phyloP scores from a whole-genome alignment of 2,329 filamentous ascomycete species.

The Fusarium redolens region DNA sequence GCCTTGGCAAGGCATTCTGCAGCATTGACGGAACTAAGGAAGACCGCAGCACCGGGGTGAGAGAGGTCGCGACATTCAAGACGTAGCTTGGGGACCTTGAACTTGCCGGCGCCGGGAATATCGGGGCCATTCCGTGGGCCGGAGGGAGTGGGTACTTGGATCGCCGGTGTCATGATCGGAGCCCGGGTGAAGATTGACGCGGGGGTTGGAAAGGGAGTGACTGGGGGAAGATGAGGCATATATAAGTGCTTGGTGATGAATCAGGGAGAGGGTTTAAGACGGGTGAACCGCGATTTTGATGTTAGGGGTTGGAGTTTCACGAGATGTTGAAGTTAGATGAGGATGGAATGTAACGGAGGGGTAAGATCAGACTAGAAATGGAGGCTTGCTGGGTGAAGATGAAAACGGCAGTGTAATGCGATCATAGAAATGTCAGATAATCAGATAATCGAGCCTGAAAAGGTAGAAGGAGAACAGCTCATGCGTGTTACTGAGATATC shows the following conservation, averaged over 20 bases:
- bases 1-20: conserved; percentile 70
- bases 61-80: conserved; percentile 69
- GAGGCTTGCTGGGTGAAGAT: conserved; percentile 12
- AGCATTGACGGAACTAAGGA: conserved; percentile 75
- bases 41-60: conserved; percentile 71
- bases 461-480: too few relatives aligned
- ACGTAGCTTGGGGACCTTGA: conserved; percentile 66
- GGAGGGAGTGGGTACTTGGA: conserved; percentile 34
- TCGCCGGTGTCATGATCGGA: conserved; percentile 46
- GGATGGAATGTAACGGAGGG: conserved; percentile 35
- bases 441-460: neutral
- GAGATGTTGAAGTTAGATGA: neutral
- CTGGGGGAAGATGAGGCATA: conserved; percentile 42
- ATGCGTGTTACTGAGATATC: neutral
- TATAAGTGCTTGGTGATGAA: conserved; percentile 12
- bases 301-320: neutral
- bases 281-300: neutral
- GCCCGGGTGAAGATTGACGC: conserved; percentile 36
- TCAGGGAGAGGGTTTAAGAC: neutral
- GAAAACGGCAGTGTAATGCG: neutral
- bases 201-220: conserved; percentile 40
- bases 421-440: neutral
- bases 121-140: conserved; percentile 26
- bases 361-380: conserved; percentile 1
- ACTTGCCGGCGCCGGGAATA: conserved; percentile 41